Percentiles rank a stretch among this genome's conserved stretches.
These are phyloP conservation scores for Scutellospora calospora DNA, from an alignment of 371 early-diverging fungal genomes.

Conservation along the genomic window DNA sequence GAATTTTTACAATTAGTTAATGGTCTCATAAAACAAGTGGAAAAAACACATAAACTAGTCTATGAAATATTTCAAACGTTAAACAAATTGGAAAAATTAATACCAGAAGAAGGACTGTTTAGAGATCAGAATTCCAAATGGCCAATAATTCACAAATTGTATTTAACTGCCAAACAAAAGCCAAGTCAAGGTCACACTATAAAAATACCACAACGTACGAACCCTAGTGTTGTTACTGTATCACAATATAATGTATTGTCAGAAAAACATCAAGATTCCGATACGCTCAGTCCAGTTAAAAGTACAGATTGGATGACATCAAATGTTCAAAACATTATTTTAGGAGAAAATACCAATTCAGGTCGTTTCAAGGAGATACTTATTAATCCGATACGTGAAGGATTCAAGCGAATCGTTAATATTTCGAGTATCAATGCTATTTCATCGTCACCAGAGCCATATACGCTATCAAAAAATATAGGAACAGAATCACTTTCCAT, in stretches of 20 bases:
- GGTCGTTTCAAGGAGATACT: slow-evolving; percentile 25
- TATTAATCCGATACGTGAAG: slow-evolving; percentile 6
- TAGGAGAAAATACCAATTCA: slow-evolving; percentile 3
- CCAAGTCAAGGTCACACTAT: slow-evolving; percentile 4
- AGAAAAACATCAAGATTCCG: slow-evolving; percentile 43
- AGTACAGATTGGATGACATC: neutral
- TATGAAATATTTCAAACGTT: slow-evolving; percentile 34
- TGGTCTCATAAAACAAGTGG: slow-evolving; percentile 40
- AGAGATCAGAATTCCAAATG: neutral
- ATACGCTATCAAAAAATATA: neutral
- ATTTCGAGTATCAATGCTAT: slow-evolving; percentile 13
- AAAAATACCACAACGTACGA: slow-evolving; percentile 1
- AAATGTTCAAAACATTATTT: neutral
- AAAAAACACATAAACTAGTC: slow-evolving; percentile 30
- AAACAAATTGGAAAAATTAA: slow-evolving; percentile 28
- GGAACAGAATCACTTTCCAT: neutral
- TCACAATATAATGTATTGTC: slow-evolving; percentile 24
- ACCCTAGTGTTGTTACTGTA: slow-evolving; percentile 16
- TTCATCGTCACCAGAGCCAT: neutral
- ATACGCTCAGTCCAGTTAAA: too few relatives aligned
- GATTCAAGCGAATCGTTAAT: neutral
- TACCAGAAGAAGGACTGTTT: slow-evolving; percentile 8
- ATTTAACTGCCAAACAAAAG: too few relatives aligned
- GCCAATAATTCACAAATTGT: slow-evolving; percentile 36
- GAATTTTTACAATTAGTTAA: slow-evolving; percentile 20